Base-by-base conservation (phyloP, 2,329 filamentous ascomycete species). In the Aureobasidium pullulans region DNA sequence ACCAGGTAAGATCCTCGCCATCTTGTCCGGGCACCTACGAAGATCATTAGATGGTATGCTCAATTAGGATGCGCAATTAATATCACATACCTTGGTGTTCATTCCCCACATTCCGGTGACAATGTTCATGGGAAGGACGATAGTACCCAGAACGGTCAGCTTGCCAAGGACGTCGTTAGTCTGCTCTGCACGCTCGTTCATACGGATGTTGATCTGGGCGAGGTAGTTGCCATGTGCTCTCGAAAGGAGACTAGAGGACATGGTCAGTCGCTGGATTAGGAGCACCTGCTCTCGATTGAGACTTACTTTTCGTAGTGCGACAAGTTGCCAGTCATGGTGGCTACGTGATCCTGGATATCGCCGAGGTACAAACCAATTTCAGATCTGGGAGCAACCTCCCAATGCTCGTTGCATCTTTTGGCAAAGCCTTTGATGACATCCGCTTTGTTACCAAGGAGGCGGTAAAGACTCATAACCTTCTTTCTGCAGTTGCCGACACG, bases 341-440 rank as follows among this genome's bases (percentile, higher is more conserved):
- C 86, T 66, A 99, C 97, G 72, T 99, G 94, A 77, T 99, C 94
- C 73, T 99, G 94, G 64, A 99, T 99, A 76, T 99, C 94, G 63
- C 94, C 94, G 61, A 99, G 78, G 74, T 97, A 99, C 57, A 99
- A 76, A n/a, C 94, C 94, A 70, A 99, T 97, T 71, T 99, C 94
- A 36, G 89, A 94, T 63, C 92, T 84, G 10, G 94, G 94, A 6
- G 94, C 93, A 61, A 99, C 89, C 67, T 96, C 89, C 91, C 92
- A 99, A 64, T 95, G 88, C 77, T 99, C 93, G 70, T 96, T 99
- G 76, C 94, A 99, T 13, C 94, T 83, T 76, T 99, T 99, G 5
- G 94, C 94, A 69, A 99, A 99, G 1, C 94, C 94, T 76, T 97
- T 97, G 79, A 99, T 97, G 61, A 99, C 94, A 72, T 99, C 94